Evolutionary conservation across 768 basidiomycete species (phyloP).

Genomic region (Astraeus odoratus): DNA sequence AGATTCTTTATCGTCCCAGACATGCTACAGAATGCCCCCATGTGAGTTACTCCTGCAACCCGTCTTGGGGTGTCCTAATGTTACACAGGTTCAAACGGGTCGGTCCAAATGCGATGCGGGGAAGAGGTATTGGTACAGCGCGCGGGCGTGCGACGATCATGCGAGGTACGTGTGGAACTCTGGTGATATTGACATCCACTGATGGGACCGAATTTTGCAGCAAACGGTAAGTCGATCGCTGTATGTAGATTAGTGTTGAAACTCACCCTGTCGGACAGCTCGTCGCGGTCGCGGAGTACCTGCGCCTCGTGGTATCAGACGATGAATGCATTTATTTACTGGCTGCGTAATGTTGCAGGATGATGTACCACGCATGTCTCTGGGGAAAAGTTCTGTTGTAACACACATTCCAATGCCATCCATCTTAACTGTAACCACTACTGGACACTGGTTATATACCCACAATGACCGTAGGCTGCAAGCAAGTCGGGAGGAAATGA

Average conservation of each 20-base stretch:
- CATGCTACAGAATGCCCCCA: constrained; percentile 98
- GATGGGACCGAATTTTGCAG: constrained; percentile 33
- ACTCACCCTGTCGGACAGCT: constrained; percentile 38
- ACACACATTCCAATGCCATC: too few species aligned
- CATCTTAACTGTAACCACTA: too few species aligned
- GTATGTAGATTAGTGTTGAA: constrained; percentile 1
- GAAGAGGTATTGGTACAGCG: constrained; percentile 97
- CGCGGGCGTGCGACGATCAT: constrained; percentile 98
- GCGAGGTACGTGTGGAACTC: constrained; percentile 60
- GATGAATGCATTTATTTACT: constrained; percentile 35
- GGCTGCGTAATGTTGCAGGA: too few species aligned
- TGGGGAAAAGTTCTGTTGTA: too few species aligned
- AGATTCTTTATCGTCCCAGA: constrained; percentile 99
- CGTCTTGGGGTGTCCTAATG: constrained; percentile 1
- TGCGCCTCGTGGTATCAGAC: constrained; percentile 71
- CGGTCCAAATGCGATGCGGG: constrained; percentile 97
- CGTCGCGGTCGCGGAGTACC: constrained; percentile 84
- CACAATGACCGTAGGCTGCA: too few species aligned
- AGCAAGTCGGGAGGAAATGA: too few species aligned
- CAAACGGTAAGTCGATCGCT: constrained; percentile 54
- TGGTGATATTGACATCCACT: constrained; percentile 10
- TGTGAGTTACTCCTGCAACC: constrained; percentile 49
- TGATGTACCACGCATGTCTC: too few species aligned
- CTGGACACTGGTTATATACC: too few species aligned
- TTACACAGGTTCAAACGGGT: constrained; percentile 91